Base-by-base conservation (phyloP, 352 stramenopile species). In the Globisporangium middletonii region DNA sequence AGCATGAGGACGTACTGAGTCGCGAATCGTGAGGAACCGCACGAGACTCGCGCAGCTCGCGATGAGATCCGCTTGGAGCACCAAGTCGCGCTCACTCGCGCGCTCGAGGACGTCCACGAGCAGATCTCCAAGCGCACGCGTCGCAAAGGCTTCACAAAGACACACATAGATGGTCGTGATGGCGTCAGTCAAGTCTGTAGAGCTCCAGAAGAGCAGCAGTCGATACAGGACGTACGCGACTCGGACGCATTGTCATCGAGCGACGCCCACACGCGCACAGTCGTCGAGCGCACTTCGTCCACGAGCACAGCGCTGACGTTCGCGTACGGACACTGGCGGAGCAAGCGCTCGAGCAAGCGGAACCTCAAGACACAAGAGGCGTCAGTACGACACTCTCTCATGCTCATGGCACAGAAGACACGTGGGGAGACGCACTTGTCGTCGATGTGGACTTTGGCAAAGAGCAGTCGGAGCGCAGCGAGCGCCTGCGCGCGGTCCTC, bases 251-350 rank as follows among this genome's bases (percentile, higher is more conserved):
- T 19, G 15, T 23, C 23, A 23, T 70, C 55, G 12, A 60, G 50
- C 1, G 63, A 68, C 30, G 61, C 63, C 79, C 78, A 92, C 0
- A 38, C 55, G 7, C 59, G 47, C 12, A 88, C 73, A 19, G 65
- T 65, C 45, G 84, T 77, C 7, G 51, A 57, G 57, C 83, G 75
- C 35, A 88, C 53, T 53, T 69, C 71, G 67, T 93, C 83, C 7
- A 93, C 54, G 16, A 93, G 50, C 18, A 86, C 68, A 5, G 83
- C 83, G 11, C 65, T 59, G 13, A 89, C 77, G 19, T 93, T 93
- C 9, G 71, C 80, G 55, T 91, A 93, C 2, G 80, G 83, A 45
- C 83, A 93, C 38, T 75, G 71, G 15, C 80, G 53, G 3, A 69
- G 53, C 15, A 92, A 43, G 16, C 45, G 48, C n/a, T 50, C 59